Evolutionary conservation across 2,329 filamentous ascomycete species (phyloP).

Genomic region (Phoma herbarum): DNA sequence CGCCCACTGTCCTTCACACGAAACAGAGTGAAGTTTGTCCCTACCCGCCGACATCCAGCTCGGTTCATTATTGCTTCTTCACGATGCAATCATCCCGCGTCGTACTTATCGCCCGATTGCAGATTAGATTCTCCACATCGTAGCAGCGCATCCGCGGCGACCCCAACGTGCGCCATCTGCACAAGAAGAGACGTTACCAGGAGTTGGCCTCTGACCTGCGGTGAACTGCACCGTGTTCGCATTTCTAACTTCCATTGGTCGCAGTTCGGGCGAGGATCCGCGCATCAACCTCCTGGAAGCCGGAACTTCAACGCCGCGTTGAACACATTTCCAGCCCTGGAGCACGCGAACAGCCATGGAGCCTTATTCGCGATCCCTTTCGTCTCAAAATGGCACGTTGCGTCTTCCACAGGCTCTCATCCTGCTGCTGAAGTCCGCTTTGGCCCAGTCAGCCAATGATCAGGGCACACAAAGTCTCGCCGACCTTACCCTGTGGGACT

Average conservation of each 20-base stretch:
- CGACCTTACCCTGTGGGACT: conserved; percentile 32
- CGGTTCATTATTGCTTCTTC: conserved; percentile 26
- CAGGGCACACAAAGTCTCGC: conserved; percentile 37
- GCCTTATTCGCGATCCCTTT: conserved; percentile 47
- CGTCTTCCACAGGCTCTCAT: conserved; percentile 50
- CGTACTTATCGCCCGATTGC: conserved; percentile 25
- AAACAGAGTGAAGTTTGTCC: conserved; percentile 8
- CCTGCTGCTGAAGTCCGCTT: conserved; percentile 40
- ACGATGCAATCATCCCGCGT: conserved; percentile 31
- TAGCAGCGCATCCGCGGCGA: conserved; percentile 37
- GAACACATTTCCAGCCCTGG: conserved; percentile 48
- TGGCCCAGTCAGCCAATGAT: conserved; percentile 37
- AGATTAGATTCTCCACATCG: conserved; percentile 28
- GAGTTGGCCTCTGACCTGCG: conserved; percentile 43
- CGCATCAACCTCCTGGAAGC: conserved; percentile 33
- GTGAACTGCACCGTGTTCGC: conserved; percentile 42
- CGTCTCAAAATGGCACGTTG: conserved; percentile 45
- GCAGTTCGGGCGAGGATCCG: conserved; percentile 23
- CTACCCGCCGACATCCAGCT: conserved; percentile 6
- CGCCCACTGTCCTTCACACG: neutral
- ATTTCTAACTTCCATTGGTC: conserved; percentile 45
- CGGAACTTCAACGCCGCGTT: conserved; percentile 38
- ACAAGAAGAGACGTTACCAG: conserved; percentile 37
- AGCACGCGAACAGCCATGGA: conserved; percentile 47
- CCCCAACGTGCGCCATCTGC: conserved; percentile 41